Evolutionary conservation across 176 grass and related monocot genomes (phyloP), one percentile per base, ranked within the genome.

Genomic region (Otatea glauca): DNA sequence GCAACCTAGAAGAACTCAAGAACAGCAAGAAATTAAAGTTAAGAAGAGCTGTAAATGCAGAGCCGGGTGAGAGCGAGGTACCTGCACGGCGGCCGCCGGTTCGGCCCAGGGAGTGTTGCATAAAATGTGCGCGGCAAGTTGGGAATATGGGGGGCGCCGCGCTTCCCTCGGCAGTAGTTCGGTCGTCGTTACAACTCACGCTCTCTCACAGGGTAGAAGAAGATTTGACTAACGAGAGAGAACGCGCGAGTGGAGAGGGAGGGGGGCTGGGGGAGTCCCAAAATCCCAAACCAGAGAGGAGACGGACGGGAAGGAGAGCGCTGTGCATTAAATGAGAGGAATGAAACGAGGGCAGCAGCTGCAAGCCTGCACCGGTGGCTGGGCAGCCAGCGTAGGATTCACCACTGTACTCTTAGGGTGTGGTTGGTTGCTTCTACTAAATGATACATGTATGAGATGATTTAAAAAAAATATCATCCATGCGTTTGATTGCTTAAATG

Each of bases 281-380:
- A 12, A 24, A 50, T 3, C 44, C 44, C 44, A 23, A 45, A 23
- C 29, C 39, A 12, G 7, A 47, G 6, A 24, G 35, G 58, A 63
- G 8, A 48, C 55, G 6, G 70, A 24, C 17, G 68, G 77, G 20
- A 56, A 49, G 62, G 14, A 66, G n/a, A 54, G 67, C 7, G 74
- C 68, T 34, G 70, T 34, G 82, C 82, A 85, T 80, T 85, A 85
- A 89, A 54, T 34, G 55, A 34, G n/a, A 70, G 83, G 77, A 89
- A 89, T 76, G 82, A 62, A 62, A 84, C 49, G 60, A 2, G 61
- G 48, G 15, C 23, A 47, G 80, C 53, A 15, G 47, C 12, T 4
- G 47, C 47, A 1, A 15, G 2, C 12, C 11, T 21, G 34, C 70
- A 41, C 35, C 56, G 38, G 66, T 34, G 8, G 13, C 53, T 17